Conservation (phyloP, 495 filamentous ascomycete genomes). For the Staphylotrichum longicolle region DNA sequence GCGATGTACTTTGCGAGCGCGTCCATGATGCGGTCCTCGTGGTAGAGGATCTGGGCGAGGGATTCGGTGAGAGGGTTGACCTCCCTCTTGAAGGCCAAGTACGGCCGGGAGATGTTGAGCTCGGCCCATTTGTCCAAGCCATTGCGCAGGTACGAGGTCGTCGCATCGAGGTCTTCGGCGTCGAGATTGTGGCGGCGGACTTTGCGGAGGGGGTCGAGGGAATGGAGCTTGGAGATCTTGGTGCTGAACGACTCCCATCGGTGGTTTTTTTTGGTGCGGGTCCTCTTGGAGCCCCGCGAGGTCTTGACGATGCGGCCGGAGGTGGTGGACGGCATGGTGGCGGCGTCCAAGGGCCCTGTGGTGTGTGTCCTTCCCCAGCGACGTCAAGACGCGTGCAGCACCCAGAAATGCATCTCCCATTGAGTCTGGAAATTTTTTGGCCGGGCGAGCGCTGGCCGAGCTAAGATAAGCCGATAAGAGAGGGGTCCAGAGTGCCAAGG, state of each 20-base stretch:
- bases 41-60: slow-evolving; percentile 85
- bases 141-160: slow-evolving; percentile 75
- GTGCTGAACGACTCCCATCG: slow-evolving; percentile 88
- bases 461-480: slow-evolving; percentile 38
- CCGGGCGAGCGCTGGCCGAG: slow-evolving; percentile 23
- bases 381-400: slow-evolving; percentile 3
- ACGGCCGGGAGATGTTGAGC: slow-evolving; percentile 79
- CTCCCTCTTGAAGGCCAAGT: slow-evolving; percentile 68
- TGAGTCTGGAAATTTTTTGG: slow-evolving; percentile 32
- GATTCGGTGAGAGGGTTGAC: slow-evolving; percentile 78
- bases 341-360: slow-evolving; percentile 10
- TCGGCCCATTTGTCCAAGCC: slow-evolving; percentile 86
- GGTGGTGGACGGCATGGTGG: slow-evolving; percentile 53
- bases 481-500: slow-evolving; percentile 7
- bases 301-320: slow-evolving; percentile 65
- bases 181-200: slow-evolving; percentile 80
- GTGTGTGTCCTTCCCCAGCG: slow-evolving; percentile 10
- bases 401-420: neutral
- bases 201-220: slow-evolving; percentile 83
- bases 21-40: slow-evolving; percentile 79
- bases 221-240: slow-evolving; percentile 86
- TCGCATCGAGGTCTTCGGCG: slow-evolving; percentile 64
- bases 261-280: slow-evolving; percentile 73
- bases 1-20: slow-evolving; percentile 75
- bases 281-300: slow-evolving; percentile 63